Evolutionary conservation across 2,329 filamentous ascomycete genomes (phyloP).

Genomic region (Sclerotinia borealis): DNA sequence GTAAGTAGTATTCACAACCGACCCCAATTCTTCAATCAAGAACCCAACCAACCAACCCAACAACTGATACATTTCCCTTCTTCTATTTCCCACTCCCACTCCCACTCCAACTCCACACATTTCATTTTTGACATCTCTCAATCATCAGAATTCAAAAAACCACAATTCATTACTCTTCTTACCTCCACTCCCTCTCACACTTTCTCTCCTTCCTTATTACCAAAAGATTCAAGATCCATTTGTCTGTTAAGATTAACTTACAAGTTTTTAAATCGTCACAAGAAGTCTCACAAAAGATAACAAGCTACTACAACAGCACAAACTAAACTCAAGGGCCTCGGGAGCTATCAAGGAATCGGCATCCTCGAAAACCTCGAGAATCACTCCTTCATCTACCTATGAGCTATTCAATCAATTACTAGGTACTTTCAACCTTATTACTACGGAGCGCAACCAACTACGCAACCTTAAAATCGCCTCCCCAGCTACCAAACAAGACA

Average conservation of each 20-base stretch:
- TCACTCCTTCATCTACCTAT: background rate
- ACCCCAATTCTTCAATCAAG: background rate
- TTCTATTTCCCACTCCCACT: constrained; percentile 20
- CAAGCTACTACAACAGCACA: background rate
- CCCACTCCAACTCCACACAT: constrained; percentile 15
- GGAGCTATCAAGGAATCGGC: background rate
- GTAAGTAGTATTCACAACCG: too few relatives aligned
- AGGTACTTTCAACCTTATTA: background rate
- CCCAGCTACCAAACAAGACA: background rate
- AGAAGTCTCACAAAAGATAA: background rate
- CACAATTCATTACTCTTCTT: background rate
- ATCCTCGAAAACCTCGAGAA: background rate
- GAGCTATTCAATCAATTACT: background rate
- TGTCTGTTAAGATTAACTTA: too few relatives aligned
- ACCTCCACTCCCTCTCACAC: background rate
- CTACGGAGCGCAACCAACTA: background rate
- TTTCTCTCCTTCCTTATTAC: background rate
- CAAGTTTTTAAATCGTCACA: too few relatives aligned
- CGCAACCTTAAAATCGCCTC: background rate
- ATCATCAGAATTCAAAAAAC: background rate
- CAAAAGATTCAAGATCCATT: background rate
- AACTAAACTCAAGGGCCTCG: background rate
- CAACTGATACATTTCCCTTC: background rate
- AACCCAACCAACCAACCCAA: too few relatives aligned
- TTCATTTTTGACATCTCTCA: background rate